Evolutionary conservation across 192 early-diverging fungal genomes (phyloP), one percentile per base, ranked within the genome.

Genomic region (Mortierella hygrophila): DNA sequence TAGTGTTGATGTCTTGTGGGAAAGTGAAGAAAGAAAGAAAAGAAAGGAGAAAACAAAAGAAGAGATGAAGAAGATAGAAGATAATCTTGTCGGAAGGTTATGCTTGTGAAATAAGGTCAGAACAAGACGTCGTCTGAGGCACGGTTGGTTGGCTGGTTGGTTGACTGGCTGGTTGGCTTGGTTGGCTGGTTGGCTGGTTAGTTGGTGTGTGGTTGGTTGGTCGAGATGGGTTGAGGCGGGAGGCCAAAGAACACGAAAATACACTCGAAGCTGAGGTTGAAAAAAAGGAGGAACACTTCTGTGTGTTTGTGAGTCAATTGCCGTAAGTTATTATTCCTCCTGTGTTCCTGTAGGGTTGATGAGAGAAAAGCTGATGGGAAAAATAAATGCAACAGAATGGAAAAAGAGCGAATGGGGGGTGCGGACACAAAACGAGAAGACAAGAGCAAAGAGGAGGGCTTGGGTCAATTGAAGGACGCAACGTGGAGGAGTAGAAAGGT

Each of bases 311-410:
- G 38, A 70, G 38, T 35, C 68, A 70, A 70, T 23, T 70, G 38
- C 37, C 3, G 44, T 52, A 16, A 20, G 16, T 6, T 38, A n/a
- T 29, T n/a, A 11, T 60, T 26, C 8, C 16, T 60, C 55, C 55
- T 60, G 55, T 60, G 55, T 60, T 60, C 55, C 55, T 60, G 55
- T 60, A 26, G n/a, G 55, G 8, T 60, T 49, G 73, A 38, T 20
- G 26, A n/a, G 71, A 72, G 26, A 72, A 44, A 11, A 44, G 15
- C 21, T 71, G 38, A 71, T 71, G 70, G 70, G 49, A 52, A 52
- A 52, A 52, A 52, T 20, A 9, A 52, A 52, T 52, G 49, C 49
- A 52, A 52, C 0, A 21, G 49, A 52, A 52, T 4, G 18, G 18
- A 52, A 18, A 52, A 18, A 52, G 18, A 4, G 18, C 4, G 18